These are phyloP conservation scores for Santalum album DNA, from an alignment of 164 flowering plant species.

Conservation along the genomic window DNA sequence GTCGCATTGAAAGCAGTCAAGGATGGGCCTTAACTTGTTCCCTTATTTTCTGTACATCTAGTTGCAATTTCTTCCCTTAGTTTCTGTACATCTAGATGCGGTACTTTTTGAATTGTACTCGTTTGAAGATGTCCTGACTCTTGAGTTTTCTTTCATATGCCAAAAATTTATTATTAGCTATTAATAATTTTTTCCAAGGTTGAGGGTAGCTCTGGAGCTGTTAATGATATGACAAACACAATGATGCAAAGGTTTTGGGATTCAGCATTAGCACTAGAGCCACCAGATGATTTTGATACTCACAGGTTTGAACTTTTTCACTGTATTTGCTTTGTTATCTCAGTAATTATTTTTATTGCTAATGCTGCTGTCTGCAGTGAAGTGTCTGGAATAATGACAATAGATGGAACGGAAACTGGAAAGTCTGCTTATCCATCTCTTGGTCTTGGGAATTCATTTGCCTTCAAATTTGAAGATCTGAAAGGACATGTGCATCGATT, in stretches of 20 bases:
- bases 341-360: conserved; percentile 5
- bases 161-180: not conserved
- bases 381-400: conserved; percentile 53
- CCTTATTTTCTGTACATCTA: too few species aligned
- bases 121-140: too few species aligned
- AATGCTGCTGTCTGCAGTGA: conserved; percentile 44
- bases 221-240: conserved; percentile 73
- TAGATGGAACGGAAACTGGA: conserved; percentile 55
- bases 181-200: conserved; percentile 34
- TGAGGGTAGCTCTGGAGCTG: conserved; percentile 73
- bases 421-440: conserved; percentile 64
- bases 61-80: too few species aligned
- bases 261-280: conserved; percentile 80
- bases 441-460: conserved; percentile 79
- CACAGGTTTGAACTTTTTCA: conserved; percentile 42
- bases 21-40: too few species aligned
- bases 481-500: conserved; percentile 88
- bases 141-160: too few species aligned
- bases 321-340: not conserved
- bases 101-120: too few species aligned
- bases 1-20: too few species aligned
- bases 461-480: conserved; percentile 79
- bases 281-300: conserved; percentile 83
- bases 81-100: too few species aligned
- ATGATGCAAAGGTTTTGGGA: conserved; percentile 99